phyloP scores from a whole-genome alignment of 2,329 filamentous ascomycete species.

The Fusarium virguliforme region DNA sequence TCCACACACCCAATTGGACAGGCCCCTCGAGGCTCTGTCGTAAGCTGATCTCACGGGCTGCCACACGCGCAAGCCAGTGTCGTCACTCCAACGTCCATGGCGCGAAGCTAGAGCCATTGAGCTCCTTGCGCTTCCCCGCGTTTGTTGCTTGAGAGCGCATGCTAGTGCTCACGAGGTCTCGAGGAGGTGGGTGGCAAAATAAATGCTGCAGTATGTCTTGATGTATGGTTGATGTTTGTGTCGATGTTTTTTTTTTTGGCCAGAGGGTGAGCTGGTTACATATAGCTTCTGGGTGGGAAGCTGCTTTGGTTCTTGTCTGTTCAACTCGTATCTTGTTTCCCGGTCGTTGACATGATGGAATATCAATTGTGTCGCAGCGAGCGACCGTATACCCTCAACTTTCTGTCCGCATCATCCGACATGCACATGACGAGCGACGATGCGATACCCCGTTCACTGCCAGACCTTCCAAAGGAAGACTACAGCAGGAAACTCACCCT shows the following conservation, averaged over 20 bases:
- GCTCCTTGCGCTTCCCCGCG: slow-evolving; percentile 33
- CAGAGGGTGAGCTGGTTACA: slow-evolving; percentile 12
- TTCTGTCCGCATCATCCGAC: slow-evolving; percentile 1
- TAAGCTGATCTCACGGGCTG: slow-evolving; percentile 7
- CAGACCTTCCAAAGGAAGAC: slow-evolving; percentile 17
- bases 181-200: slow-evolving; percentile 17
- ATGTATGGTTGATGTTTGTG: not conserved
- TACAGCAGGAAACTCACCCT: slow-evolving; percentile 26
- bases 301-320: not conserved
- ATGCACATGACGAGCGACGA: slow-evolving; percentile 28
- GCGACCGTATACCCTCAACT: slow-evolving; percentile 11
- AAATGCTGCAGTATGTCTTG: slow-evolving; percentile 9
- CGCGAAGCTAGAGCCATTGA: slow-evolving; percentile 21
- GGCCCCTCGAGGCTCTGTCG: too few species aligned
- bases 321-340: not conserved
- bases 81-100: slow-evolving; percentile 41
- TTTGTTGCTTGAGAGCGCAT: slow-evolving; percentile 41
- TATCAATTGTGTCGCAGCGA: slow-evolving; percentile 40
- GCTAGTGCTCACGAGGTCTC: slow-evolving; percentile 36
- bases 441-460: slow-evolving; percentile 21
- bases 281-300: slow-evolving; percentile 29
- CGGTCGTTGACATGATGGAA: slow-evolving; percentile 13
- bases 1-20: not conserved
- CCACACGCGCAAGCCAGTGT: slow-evolving; percentile 33
- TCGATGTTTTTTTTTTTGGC: slow-evolving; percentile 28